These are phyloP conservation scores for Sistotremastrum niveocremeum DNA, from an alignment of 768 basidiomycete genomes.

Conservation along the genomic window DNA sequence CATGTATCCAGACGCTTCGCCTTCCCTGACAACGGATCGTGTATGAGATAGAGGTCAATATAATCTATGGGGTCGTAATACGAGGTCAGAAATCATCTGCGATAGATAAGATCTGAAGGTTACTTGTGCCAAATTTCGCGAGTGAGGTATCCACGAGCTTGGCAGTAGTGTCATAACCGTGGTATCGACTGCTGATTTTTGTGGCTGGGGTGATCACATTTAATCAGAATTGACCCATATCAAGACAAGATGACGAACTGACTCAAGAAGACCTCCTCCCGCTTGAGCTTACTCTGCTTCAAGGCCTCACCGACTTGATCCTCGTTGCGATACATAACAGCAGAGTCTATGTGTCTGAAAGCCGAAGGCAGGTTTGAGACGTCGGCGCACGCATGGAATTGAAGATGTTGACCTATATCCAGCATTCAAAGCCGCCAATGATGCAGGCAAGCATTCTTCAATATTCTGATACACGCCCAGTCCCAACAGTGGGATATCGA, in stretches of 20 bases:
- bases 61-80: constrained; percentile 26
- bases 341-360: constrained; percentile 58
- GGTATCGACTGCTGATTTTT: constrained; percentile 42
- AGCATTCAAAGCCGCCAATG: constrained; percentile 44
- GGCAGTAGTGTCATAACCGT: constrained; percentile 50
- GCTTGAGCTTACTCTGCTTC: constrained; percentile 32
- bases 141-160: constrained; percentile 50
- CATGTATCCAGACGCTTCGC: constrained; percentile 58
- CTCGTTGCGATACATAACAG: constrained; percentile 43
- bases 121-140: constrained; percentile 25
- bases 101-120: neutral
- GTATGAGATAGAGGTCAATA: constrained; percentile 68
- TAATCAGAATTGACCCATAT: neutral
- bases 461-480: constrained; percentile 62
- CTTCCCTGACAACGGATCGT: constrained; percentile 53
- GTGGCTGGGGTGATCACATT: constrained; percentile 33
- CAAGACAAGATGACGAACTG: constrained; percentile 12
- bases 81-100: constrained; percentile 5
- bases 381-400: neutral
- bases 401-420: constrained; percentile 40
- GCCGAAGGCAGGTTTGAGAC: neutral
- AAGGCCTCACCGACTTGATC: constrained; percentile 12
- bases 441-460: constrained; percentile 33
- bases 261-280: constrained; percentile 66
- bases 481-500: constrained; percentile 47